Percentiles rank a stretch among this genome's conserved stretches.
Conservation (phyloP, 1,139 yeast species). For the Hyphopichia wangnamkhiaoensis region DNA sequence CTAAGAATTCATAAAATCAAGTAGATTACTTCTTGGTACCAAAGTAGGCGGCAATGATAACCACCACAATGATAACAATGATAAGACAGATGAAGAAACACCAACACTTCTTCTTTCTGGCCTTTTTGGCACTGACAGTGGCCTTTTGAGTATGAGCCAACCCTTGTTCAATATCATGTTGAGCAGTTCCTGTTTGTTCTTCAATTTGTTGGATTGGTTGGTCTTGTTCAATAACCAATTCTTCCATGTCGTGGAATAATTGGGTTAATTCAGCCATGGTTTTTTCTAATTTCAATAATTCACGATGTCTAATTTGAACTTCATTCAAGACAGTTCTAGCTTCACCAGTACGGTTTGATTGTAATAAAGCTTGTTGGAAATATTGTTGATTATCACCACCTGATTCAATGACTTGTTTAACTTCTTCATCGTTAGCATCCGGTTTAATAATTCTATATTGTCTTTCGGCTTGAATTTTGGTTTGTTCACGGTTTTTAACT, state of each 20-base stretch:
- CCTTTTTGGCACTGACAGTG: slow-evolving; percentile 81
- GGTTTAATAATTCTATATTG: slow-evolving; percentile 94
- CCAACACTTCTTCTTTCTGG: slow-evolving; percentile 91
- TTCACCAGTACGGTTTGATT: slow-evolving; percentile 93
- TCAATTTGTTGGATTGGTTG: slow-evolving; percentile 82
- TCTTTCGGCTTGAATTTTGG: slow-evolving; percentile 86
- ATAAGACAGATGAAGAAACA: slow-evolving; percentile 68
- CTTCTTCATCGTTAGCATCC: slow-evolving; percentile 84
- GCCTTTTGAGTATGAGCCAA: slow-evolving; percentile 94
- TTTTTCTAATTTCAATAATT: slow-evolving; percentile 89
- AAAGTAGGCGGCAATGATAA: slow-evolving; percentile 56
- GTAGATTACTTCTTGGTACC: slow-evolving; percentile 25
- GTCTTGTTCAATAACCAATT: slow-evolving; percentile 94
- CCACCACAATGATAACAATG: slow-evolving; percentile 64
- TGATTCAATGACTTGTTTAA: slow-evolving; percentile 80
- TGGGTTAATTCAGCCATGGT: slow-evolving; percentile 96
- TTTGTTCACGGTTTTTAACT: slow-evolving; percentile 81
- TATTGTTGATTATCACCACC: slow-evolving; percentile 79
- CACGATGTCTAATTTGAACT: slow-evolving; percentile 95
- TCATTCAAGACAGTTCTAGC: slow-evolving; percentile 94
- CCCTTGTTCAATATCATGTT: slow-evolving; percentile 90
- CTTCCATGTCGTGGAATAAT: slow-evolving; percentile 95
- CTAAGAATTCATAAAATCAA: too few species aligned
- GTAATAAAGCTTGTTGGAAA: slow-evolving; percentile 90
- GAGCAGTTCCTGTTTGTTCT: slow-evolving; percentile 79